phyloP scores from a whole-genome alignment of 495 filamentous ascomycete genomes.

The Penicillium robsamsonii region DNA sequence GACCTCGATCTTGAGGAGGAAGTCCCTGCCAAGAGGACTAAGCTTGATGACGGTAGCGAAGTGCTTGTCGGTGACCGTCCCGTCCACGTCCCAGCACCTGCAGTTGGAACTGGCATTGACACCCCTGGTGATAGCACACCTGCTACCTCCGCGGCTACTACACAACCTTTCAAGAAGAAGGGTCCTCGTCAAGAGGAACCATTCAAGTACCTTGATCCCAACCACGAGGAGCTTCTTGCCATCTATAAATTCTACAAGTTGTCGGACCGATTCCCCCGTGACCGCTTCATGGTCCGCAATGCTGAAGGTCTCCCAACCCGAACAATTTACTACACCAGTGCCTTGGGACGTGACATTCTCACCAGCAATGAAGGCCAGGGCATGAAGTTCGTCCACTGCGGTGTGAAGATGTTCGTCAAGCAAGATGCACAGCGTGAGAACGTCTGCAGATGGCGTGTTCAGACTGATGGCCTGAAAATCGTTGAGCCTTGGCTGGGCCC shows the following conservation, averaged over 20 bases:
- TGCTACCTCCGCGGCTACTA: slow-evolving; percentile 27
- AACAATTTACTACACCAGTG: slow-evolving; percentile 91
- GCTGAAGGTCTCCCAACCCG: slow-evolving; percentile 75
- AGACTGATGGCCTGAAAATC: slow-evolving; percentile 86
- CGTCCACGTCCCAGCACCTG: slow-evolving; percentile 47
- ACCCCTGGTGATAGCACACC: slow-evolving; percentile 37
- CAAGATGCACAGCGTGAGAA: slow-evolving; percentile 84
- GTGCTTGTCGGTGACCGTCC: slow-evolving; percentile 49
- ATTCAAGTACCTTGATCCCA: slow-evolving; percentile 78
- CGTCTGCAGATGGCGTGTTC: slow-evolving; percentile 90
- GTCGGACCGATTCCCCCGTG: slow-evolving; percentile 75
- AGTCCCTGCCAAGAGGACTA: slow-evolving; percentile 47
- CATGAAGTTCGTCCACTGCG: slow-evolving; percentile 93
- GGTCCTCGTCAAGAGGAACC: slow-evolving; percentile 71
- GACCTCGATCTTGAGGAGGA: slow-evolving; percentile 41
- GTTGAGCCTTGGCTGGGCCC: slow-evolving; percentile 84
- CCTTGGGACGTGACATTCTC: slow-evolving; percentile 80
- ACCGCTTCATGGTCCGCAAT: slow-evolving; percentile 96
- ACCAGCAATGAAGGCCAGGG: slow-evolving; percentile 78
- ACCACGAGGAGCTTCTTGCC: slow-evolving; percentile 68
- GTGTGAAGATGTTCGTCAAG: slow-evolving; percentile 97
- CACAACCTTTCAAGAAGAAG: slow-evolving; percentile 37
- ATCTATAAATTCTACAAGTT: slow-evolving; percentile 82
- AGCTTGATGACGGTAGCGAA: slow-evolving; percentile 47
- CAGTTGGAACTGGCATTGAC: slow-evolving; percentile 37